Base-by-base conservation (phyloP, 2,329 filamentous ascomycete species). In the Hymenoscyphus salicellus region DNA sequence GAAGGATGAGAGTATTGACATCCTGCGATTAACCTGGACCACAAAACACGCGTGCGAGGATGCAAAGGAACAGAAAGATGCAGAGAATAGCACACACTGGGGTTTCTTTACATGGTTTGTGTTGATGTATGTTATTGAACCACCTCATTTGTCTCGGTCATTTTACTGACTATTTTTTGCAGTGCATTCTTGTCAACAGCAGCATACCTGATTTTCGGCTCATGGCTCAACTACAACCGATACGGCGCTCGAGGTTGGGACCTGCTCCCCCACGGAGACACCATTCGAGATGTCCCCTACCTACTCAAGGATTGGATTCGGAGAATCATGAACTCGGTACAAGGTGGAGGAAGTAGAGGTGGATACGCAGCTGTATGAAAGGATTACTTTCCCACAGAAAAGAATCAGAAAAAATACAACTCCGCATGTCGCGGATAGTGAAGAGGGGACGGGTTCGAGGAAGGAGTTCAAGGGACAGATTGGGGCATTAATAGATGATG, bases 31-130 rank as follows among this genome's bases (percentile, higher is more conserved):
- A 73, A 88, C 90, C 41, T 99, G 94, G 94, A 81, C 84, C 74
- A 97, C 94, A 16, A 92, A 94, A 77, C 88, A 92, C 74, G 94
- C 92, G 0, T 98, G 95, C 76, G 88, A 92, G 74, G 81, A 79
- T 70, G 78, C 80, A 58, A 78, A 81, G 17, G 80, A 79, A 10
- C 79, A 81, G 52, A 77, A 23, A 70, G 75, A 63, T 73, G 74
- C 46, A 70, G 74, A 52, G 76, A 79, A 64, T 80, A 80, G 64
- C 81, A 82, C 77, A 20, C 84, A 86, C 74, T 98, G 94, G 95
- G 95, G 95, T 1, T 95, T 97, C 82, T 98, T 98, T 74, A 97
- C 94, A 20, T 99, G 95, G 95, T 86, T 98, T 74, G 86, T 98
- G 71, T 88, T 99, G 71, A 87, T 98, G 93, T 96, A 79, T 59